phyloP scores from a whole-genome alignment of 192 early-diverging fungal species.

The Diversispora eburnea region DNA sequence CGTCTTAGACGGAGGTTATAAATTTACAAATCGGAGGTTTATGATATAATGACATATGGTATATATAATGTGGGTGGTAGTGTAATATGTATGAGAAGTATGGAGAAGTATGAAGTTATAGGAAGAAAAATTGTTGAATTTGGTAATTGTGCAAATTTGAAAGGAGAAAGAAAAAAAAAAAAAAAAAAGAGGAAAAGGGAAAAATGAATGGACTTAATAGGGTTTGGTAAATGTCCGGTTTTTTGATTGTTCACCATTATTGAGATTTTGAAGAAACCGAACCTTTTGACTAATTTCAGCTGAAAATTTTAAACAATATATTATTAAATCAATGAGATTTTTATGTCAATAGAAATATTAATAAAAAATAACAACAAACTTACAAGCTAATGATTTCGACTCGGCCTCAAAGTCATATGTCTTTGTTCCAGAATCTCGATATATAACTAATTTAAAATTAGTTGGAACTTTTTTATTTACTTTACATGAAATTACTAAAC shows the following conservation, averaged over 20 bases:
- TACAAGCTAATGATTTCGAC: constrained; percentile 61
- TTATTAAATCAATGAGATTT: neutral
- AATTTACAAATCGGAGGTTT: constrained; percentile 19
- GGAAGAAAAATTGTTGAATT: neutral
- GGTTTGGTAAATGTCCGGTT: neutral
- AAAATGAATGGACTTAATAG: neutral
- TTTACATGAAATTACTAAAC: constrained; percentile 60
- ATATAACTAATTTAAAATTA: constrained; percentile 66
- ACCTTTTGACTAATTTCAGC: constrained; percentile 21
- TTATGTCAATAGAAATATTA: neutral
- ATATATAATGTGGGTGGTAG: neutral
- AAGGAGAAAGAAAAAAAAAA: neutral
- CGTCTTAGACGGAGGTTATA: neutral
- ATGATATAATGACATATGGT: neutral
- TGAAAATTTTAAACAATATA: neutral
- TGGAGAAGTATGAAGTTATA: neutral
- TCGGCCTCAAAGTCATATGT: constrained; percentile 77
- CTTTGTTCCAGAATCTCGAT: constrained; percentile 63
- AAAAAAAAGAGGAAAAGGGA: neutral
- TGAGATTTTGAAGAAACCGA: neutral
- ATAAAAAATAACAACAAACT: neutral
- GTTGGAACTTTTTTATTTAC: constrained; percentile 63
- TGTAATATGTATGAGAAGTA: neutral
- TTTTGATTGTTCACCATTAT: constrained; percentile 20
- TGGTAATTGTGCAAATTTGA: neutral